Evolutionary conservation across 169 alveolate genomes (phyloP), one percentile per base, ranked within the genome.

Genomic region (Plasmodium knowlesi): DNA sequence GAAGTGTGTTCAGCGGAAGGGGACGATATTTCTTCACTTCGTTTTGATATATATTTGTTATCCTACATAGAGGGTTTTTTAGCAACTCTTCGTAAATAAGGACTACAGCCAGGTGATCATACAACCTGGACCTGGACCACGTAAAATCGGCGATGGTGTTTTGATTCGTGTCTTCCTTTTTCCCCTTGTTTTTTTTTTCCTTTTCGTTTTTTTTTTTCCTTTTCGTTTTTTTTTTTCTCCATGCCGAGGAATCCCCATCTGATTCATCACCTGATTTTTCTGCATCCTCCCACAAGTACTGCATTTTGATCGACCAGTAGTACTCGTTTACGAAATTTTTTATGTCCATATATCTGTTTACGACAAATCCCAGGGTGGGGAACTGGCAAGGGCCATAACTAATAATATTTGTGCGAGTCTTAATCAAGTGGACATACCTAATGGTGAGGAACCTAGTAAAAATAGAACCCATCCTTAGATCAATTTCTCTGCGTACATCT

Each of bases 301-400:
- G 92, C 88, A 98, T 95, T 81, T 97, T 95, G 30, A 99, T 96
- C 39, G 97, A 93, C 99, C 99, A 99, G 93, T 96, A 99, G 41
- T 96, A 94, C 93, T 99, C 99, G 22, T 98, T 94, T 22, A 90
- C 95, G 94, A 99, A 99, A 80, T 97, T 96, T 84, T 98, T 96
- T 12, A 98, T 98, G 90, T 98, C 97, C 81, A 97, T 84, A 70
- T 95, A 98, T 95, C 99, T 97, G 67, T 98, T 98, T n/a, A 99
- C 99, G 16, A 99, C 98, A 93, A 99, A 99, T 10, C 99, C 99
- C 46, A 99, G 96, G 16, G 99, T 99, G 4, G 99, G 99, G 80
- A 99, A 97, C 96, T 99, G 99, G 92, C 99, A 99, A 1, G 99
- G 99, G 3, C 99, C 99, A 95, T 98, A 99, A 92, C 99, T 95